Evolutionary conservation across 768 basidiomycete species (phyloP).

Genomic region (Gymnopilus dilepis): DNA sequence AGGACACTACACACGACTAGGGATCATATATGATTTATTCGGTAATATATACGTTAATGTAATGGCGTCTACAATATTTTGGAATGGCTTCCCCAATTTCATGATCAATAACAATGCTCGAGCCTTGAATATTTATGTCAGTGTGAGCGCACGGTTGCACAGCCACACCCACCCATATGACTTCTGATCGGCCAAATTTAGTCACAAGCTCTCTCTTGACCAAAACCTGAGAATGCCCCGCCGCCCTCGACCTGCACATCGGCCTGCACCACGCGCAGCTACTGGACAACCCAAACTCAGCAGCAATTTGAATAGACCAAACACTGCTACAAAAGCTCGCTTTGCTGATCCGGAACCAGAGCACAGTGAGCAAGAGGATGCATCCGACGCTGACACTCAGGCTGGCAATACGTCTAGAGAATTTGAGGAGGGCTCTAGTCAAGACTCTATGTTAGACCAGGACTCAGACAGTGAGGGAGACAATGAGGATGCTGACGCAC

Average conservation of each 20-base stretch:
- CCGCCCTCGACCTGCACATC: conserved; percentile 28
- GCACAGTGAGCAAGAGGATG: conserved; percentile 9
- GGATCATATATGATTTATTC: background rate
- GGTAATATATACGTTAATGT: background rate
- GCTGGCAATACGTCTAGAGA: conserved; percentile 30
- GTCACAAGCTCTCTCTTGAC: background rate
- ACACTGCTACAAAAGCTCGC: conserved; percentile 1
- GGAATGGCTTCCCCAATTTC: too few relatives aligned
- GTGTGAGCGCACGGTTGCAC: too few relatives aligned
- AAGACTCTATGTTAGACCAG: conserved; percentile 13
- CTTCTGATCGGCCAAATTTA: background rate
- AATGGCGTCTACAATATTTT: background rate
- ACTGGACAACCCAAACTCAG: background rate
- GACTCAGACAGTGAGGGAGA: conserved; percentile 36
- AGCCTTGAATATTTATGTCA: too few relatives aligned
- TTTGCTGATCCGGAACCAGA: conserved; percentile 16
- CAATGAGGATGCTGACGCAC: conserved; percentile 49
- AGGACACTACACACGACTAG: background rate
- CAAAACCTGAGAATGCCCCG: conserved; percentile 28
- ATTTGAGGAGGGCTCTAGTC: conserved; percentile 28
- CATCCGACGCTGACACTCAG: conserved; percentile 11
- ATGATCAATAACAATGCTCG: too few relatives aligned
- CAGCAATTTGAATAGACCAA: background rate
- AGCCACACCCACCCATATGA: too few relatives aligned
- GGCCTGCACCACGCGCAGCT: conserved; percentile 14